Base-by-base conservation (phyloP, 1,284 basidiomycete species). In the Rhizoctonia solani region DNA sequence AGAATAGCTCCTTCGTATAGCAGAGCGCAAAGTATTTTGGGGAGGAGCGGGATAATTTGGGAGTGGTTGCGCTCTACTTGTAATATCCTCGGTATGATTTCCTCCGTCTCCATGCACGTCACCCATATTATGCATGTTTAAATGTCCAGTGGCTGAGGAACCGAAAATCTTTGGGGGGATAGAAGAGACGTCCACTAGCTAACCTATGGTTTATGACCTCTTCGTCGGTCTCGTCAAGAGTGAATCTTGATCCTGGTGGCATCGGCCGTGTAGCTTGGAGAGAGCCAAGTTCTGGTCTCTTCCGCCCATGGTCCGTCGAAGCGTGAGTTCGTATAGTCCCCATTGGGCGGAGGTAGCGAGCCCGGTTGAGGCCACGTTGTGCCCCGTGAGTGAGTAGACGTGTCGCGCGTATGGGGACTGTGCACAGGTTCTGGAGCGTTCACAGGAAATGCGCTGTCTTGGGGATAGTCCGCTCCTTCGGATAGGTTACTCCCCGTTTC, bases 1-100 rank as follows among this genome's bases (percentile, higher is more conserved):
- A 29, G 58, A 63, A 27, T 63, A 41, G 47, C 58, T 63, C 34
- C 58, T 30, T 2, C 58, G 58, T n/a, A 63, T 52, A 13, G 29
- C n/a, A n/a, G 46, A 23, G 14, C 58, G 58, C 30, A 52, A 37
- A 11, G 25, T 49, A 52, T 46, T 41, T 32, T 41, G 47, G 2
- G 58, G 58, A n/a, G 58, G 47, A 25, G 25, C 34, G 41, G 47
- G 46, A 63, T 52, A 50, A 19, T 39, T 42, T 8, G 56, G 56
- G n/a, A 49, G 6, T 5, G 56, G 44, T 13, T 30, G 39, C 34
- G 27, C 39, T 19, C 29, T 16, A 29, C n/a, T 29, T n/a, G 8
- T 8, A 16, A 39, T 8, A 39, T 59, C 29, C 25, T n/a, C 25
- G n/a, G n/a, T n/a, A 19, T 47, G 39, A 6, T 32, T 4, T 3